Base-by-base conservation (phyloP, 1,139 yeast species). In the Magnusiomyces suaveolens region DNA sequence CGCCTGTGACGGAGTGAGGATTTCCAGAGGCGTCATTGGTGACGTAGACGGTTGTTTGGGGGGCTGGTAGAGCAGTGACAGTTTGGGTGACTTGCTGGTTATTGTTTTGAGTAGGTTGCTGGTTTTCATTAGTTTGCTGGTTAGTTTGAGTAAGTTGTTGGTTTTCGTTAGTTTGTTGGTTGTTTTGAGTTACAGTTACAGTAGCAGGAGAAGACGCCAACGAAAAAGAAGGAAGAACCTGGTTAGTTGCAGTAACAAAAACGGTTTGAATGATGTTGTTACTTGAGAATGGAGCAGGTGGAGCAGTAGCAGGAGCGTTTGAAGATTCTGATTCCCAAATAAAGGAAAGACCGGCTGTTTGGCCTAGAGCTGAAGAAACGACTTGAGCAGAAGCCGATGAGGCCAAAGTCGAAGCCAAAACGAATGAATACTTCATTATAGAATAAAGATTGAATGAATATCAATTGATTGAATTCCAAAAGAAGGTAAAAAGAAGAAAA, bases 261-360 rank as follows among this genome's bases (percentile, higher is more conserved):
- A 26, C 4, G n/a, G 23, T 26, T n/a, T 16, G 24, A 12, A 25
- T n/a, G 43, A 8, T 29, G 6, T 12, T 12, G 36, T 29, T 29
- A 12, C 12, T n/a, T 25, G 18, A n/a, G 21, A 8, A n/a, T 21
- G 26, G 24, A 21, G 43, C 50, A 2, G 16, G 38, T 20, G 43
- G 14, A 23, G 18, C 32, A 16, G 50, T 12, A 21, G 32, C 23
- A 3, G 50, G 14, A 23, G 10, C 18, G 6, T n/a, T 21, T 21
- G 38, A 23, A 10, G n/a, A n/a, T n/a, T n/a, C n/a, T n/a, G 43
- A 20, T 12, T 20, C 18, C 50, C 50, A 48, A 36, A 48, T 16
- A 20, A 48, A 48, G 36, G 50, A 48, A n/a, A 48, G 43, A 23
- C 43, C 38, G 23, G 50, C 50, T 4, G 50, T 33, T 14, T 48